phyloP scores from a whole-genome alignment of 1,284 basidiomycete genomes.

The Peniophora sp. region DNA sequence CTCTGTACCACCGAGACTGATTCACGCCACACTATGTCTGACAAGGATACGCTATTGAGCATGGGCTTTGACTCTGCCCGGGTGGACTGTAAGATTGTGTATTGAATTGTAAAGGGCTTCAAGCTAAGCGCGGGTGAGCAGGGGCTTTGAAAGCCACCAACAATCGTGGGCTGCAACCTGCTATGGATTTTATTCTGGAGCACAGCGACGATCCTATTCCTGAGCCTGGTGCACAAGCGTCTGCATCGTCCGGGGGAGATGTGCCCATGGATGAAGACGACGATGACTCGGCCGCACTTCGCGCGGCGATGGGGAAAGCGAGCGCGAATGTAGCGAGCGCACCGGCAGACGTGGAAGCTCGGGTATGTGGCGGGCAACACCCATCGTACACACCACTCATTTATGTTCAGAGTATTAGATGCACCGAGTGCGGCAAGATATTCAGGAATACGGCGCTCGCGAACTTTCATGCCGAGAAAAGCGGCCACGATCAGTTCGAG shows the following conservation, averaged over 20 bases:
- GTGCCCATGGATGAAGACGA: conserved; percentile 58
- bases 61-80: conserved; percentile 85
- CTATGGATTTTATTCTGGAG: conserved; percentile 82
- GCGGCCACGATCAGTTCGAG: conserved; percentile 91
- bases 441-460: conserved; percentile 88
- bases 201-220: conserved; percentile 73
- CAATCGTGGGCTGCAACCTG: conserved; percentile 76
- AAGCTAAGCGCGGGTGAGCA: conserved; percentile 20
- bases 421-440: conserved; percentile 74
- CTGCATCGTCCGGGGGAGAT: conserved; percentile 13
- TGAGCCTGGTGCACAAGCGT: conserved; percentile 28
- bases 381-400: neutral
- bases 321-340: conserved; percentile 18
- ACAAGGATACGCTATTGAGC: conserved; percentile 72
- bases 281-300: conserved; percentile 58
- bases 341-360: conserved; percentile 47
- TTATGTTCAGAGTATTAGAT: conserved; percentile 63
- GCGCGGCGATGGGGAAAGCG: conserved; percentile 34
- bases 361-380: conserved; percentile 31
- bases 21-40: conserved; percentile 37
- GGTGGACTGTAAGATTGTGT: conserved; percentile 63
- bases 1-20: neutral
- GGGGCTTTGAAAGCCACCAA: conserved; percentile 82
- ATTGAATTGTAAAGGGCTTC: neutral
- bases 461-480: conserved; percentile 92